Evolutionary conservation across 2,329 filamentous ascomycete genomes (phyloP).

Genomic region (Leptographium flavum): DNA sequence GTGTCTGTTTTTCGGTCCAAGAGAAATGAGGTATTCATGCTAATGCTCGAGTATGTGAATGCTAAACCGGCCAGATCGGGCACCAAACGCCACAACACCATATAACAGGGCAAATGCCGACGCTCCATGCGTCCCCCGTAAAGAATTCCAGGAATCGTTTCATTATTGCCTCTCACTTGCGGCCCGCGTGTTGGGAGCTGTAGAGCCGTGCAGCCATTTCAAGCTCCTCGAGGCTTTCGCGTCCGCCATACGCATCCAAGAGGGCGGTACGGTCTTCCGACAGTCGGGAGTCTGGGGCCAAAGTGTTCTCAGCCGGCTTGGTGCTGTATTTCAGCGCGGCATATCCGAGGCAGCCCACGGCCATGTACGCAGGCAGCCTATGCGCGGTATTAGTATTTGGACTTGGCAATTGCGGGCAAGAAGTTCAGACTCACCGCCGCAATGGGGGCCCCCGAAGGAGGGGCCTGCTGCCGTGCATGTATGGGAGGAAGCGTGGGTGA

Average conservation of each 20-base stretch:
- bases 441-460: neutral
- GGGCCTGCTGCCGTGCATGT: conserved; percentile 13
- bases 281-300: neutral
- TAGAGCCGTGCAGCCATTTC: conserved; percentile 18
- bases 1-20: neutral
- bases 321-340: conserved; percentile 3
- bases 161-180: neutral
- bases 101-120: neutral
- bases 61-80: too few species aligned
- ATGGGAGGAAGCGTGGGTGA: conserved; percentile 18
- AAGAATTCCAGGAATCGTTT: neutral
- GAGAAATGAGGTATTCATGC: too few species aligned
- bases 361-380: conserved; percentile 6
- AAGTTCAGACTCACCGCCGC: conserved; percentile 1
- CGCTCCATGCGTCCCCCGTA: neutral
- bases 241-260: conserved; percentile 19
- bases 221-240: conserved; percentile 17
- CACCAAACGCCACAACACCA: too few species aligned
- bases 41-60: too few species aligned
- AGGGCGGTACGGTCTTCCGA: conserved; percentile 6
- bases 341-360: conserved; percentile 6
- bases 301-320: neutral
- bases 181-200: conserved; percentile 6
- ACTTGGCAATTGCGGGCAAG: neutral
- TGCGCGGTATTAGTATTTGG: neutral